Conservation (phyloP, 2,329 filamentous ascomycete genomes). For the Elsinoe necatrix region DNA sequence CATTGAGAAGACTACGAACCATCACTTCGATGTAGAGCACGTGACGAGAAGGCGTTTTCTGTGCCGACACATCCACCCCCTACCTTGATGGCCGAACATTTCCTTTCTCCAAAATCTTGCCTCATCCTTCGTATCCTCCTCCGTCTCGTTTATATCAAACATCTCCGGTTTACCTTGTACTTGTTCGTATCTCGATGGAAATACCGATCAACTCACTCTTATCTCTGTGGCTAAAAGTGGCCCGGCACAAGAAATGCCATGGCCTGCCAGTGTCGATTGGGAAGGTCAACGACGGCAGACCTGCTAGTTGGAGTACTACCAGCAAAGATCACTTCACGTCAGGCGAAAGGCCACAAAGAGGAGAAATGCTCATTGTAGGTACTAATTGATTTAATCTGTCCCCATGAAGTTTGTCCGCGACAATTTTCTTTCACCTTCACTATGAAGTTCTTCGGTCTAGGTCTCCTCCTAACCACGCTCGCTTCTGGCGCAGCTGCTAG, state of each 20-base stretch:
- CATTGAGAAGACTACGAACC: too few species aligned
- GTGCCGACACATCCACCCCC: neutral
- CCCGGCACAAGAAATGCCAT: constrained; percentile 11
- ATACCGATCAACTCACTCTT: neutral
- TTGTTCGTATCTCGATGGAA: too few species aligned
- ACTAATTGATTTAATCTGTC: neutral
- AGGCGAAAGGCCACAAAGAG: neutral
- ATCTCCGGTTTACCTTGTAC: too few species aligned
- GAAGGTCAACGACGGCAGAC: constrained; percentile 9
- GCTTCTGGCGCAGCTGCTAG: constrained; percentile 1
- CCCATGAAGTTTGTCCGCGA: neutral
- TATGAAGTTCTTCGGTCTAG: neutral
- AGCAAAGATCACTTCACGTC: neutral
- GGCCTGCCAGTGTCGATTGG: constrained; percentile 8
- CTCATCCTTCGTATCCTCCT: neutral
- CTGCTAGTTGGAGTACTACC: neutral
- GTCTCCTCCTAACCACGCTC: neutral
- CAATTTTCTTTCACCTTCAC: neutral
- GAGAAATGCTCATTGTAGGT: neutral
- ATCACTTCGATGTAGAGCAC: too few species aligned
- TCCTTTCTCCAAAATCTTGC: neutral
- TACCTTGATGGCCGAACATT: neutral
- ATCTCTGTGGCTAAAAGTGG: neutral
- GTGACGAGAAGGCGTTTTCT: too few species aligned
- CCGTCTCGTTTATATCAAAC: neutral